Evolutionary conservation across 1,139 yeast genomes (phyloP), one percentile per base, ranked within the genome.

Genomic region (Yamadazyma sp.): DNA sequence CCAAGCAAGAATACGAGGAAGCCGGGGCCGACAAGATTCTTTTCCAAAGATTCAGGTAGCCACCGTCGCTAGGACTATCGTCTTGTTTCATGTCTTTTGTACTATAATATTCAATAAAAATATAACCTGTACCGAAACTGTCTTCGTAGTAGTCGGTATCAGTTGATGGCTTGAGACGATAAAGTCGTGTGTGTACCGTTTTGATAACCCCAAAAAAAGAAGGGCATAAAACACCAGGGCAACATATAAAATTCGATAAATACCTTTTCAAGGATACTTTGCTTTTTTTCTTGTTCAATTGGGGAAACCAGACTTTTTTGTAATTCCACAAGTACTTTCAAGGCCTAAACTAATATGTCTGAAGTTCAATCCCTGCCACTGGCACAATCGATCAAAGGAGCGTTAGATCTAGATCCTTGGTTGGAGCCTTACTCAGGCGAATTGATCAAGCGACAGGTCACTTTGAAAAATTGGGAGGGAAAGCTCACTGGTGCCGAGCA

Each of bases 1-100:
- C 94, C 33, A 85, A 83, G 59, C 81, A 80, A 51, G 98, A 92
- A 62, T 88, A 86, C 54, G 88, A 88, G 47, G 98, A 92, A 59
- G 92, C 84, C 20, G 98, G 98, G 8, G 79, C 83, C 8, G 94
- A 87, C 41, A 80, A 89, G 59, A 74, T 91, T 33, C 71, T 85
- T 48, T 75, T 75, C 45, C 88, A 82, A 56, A 75, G 94, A 64
- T 85, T 85, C 59, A 80, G 92, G 63, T 84, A 57, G 20, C 4
- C n/a, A n/a, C n/a, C n/a, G n/a, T n/a, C n/a, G n/a, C n/a, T n/a
- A n/a, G n/a, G n/a, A n/a, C n/a, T n/a, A n/a, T n/a, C n/a, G n/a
- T n/a, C n/a, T n/a, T n/a, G 6, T 24, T 11, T n/a, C 4, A 16
- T 17, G 23, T 16, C 23, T 29, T 29, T 16, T 29, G 32, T 29